Conservation (phyloP, 75 land plant genomes). For the Chamaecyparis obtusa region DNA sequence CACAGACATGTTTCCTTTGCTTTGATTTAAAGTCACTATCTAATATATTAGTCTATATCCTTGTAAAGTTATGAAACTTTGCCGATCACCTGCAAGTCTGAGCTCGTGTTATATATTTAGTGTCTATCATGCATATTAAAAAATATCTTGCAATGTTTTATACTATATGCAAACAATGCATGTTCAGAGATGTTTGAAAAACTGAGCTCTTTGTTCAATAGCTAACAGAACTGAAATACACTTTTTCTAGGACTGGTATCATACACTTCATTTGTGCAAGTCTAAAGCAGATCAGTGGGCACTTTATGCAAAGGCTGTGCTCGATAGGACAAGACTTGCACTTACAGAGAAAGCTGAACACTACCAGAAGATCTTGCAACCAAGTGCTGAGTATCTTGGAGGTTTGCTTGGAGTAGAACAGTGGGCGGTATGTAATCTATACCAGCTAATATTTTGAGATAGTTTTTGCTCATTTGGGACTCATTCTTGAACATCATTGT, state of each 20-base stretch:
- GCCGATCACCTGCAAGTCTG: not conserved
- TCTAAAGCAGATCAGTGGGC: slow-evolving; percentile 72
- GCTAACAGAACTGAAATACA: not conserved
- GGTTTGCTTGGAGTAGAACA: slow-evolving; percentile 77
- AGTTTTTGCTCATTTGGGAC: not conserved
- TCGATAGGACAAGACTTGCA: slow-evolving; percentile 89
- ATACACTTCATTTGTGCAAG: slow-evolving; percentile 42
- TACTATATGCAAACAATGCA: not conserved
- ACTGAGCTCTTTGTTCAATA: not conserved
- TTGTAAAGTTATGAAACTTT: not conserved
- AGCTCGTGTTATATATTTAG: not conserved
- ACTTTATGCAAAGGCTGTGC: slow-evolving; percentile 82
- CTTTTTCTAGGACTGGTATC: slow-evolving; percentile 78
- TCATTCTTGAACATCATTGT: not conserved
- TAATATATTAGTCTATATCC: not conserved
- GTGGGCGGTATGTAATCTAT: slow-evolving; percentile 80
- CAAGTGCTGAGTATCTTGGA: slow-evolving; percentile 96
- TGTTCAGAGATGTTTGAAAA: not conserved
- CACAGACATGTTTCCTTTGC: not conserved
- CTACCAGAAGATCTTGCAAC: slow-evolving; percentile 82
- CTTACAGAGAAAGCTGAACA: slow-evolving; percentile 84
- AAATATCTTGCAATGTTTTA: not conserved
- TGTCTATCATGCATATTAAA: not conserved
- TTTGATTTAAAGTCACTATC: not conserved
- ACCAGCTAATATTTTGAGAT: not conserved